Percentiles rank a stretch among this genome's conserved stretches.
Evolutionary conservation across 495 filamentous ascomycete species (phyloP).

Genomic region (Penicillium antarcticum): DNA sequence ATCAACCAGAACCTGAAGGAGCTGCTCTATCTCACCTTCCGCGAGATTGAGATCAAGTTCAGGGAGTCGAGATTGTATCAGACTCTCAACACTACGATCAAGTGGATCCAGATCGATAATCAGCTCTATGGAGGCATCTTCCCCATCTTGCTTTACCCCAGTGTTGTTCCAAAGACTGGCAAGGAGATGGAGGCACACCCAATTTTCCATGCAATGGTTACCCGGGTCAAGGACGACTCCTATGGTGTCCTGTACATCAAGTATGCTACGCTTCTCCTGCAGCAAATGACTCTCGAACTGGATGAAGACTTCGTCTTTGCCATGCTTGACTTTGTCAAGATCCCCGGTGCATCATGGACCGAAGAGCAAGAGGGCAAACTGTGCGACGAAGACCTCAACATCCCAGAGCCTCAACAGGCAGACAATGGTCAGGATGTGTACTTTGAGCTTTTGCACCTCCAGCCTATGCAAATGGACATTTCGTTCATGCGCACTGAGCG

Average conservation of each 20-base stretch:
- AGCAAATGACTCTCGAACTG: slow-evolving; percentile 97
- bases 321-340: slow-evolving; percentile 90
- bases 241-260: slow-evolving; percentile 99
- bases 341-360: slow-evolving; percentile 89
- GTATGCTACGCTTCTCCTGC: slow-evolving; percentile 87
- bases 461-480: slow-evolving; percentile 96
- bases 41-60: slow-evolving; percentile 88
- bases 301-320: slow-evolving; percentile 98
- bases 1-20: slow-evolving; percentile 91
- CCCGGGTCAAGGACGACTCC: slow-evolving; percentile 94
- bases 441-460: slow-evolving; percentile 93
- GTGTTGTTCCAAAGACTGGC: slow-evolving; percentile 96
- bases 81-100: slow-evolving; percentile 82
- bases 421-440: slow-evolving; percentile 88
- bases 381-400: slow-evolving; percentile 83
- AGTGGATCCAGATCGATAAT: slow-evolving; percentile 99
- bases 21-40: slow-evolving; percentile 88
- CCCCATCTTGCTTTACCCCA: slow-evolving; percentile 94
- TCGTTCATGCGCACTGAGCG: slow-evolving; percentile 96
- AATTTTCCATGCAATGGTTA: slow-evolving; percentile 86
- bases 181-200: slow-evolving; percentile 97
- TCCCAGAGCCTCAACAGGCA: slow-evolving; percentile 85
- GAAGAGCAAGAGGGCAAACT: slow-evolving; percentile 78
- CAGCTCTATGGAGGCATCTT: slow-evolving; percentile 98
- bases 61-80: slow-evolving; percentile 91